A percentile compares a stretch with the other conserved stretches of the same genome.
Evolutionary conservation across 371 early-diverging fungal genomes (phyloP).

Genomic region (Mortierella sp.): DNA sequence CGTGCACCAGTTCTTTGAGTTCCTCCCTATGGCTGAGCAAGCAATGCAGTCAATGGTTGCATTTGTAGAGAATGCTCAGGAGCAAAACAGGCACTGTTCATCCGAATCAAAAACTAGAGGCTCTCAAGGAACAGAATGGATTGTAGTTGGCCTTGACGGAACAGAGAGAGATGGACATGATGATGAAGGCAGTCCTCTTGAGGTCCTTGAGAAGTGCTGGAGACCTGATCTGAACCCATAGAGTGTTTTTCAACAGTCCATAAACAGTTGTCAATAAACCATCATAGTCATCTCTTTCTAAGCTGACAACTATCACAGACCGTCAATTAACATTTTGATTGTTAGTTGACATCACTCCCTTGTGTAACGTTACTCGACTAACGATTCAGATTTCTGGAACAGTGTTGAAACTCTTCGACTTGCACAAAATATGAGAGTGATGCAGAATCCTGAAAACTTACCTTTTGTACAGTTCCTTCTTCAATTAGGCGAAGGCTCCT

Average conservation of each 20-base stretch:
- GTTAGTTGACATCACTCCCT: too few species aligned
- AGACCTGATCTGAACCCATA: conserved; percentile 1
- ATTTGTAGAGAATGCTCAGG: conserved; percentile 29
- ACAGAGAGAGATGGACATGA: conserved; percentile 32
- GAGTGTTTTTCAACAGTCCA: too few species aligned
- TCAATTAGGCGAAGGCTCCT: not conserved
- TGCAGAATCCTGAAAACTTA: not conserved
- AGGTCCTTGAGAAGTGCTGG: conserved; percentile 31
- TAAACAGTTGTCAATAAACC: too few species aligned
- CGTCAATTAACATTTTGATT: too few species aligned
- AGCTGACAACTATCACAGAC: too few species aligned
- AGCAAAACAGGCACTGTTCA: not conserved
- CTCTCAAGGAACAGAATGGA: conserved; percentile 34
- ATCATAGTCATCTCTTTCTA: too few species aligned
- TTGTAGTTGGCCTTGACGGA: conserved; percentile 29
- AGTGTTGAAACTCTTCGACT: not conserved
- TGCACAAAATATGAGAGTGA: conserved; percentile 12
- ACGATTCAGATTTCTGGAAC: conserved; percentile 7
- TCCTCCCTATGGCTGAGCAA: conserved; percentile 34
- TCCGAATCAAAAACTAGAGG: not conserved
- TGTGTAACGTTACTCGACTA: too few species aligned
- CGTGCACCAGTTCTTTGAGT: conserved; percentile 52
- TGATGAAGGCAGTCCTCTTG: conserved; percentile 11
- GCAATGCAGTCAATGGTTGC: conserved; percentile 25
- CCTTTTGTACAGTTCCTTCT: conserved; percentile 2